Base-by-base conservation (phyloP, 192 early-diverging fungal genomes). In the Entomortierella parvispora region DNA sequence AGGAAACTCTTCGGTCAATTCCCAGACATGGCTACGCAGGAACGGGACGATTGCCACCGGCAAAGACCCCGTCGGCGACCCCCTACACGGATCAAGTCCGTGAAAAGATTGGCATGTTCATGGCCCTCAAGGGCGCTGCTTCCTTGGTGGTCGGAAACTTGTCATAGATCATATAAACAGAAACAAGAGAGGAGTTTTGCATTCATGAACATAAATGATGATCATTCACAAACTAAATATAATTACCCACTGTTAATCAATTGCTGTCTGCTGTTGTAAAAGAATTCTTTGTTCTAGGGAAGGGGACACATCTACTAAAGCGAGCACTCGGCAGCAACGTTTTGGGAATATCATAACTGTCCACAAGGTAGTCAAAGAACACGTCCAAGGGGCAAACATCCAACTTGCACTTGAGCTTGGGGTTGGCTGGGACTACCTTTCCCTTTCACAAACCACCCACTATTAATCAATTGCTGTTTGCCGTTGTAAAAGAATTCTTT, bases 381-480 rank as follows among this genome's bases (percentile, higher is more conserved):
- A 32, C 52, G 23, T 65, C 51, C 22, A 54, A n/a, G 1, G 51
- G 52, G 40, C 62, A 65, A 0, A 51, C 62, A 43, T 52, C 62
- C 2, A 54, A 32, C 9, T 49, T 54, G 20, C 62, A 65, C 12
- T 45, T 45, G 29, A 65, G 23, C 17, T 54, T 54, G 37, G 37
- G 23, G 29, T 65, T 31, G 0, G 62, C 62, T 18, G 62, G 62
- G 4, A 65, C 51, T 7, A 83, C 66, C 34, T 85, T 49, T 15
- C 87, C 87, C 44, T 89, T 84, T 69, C 84, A 86, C 18, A 89
- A n/a, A n/a, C n/a, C n/a, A n/a, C n/a, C n/a, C n/a, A n/a, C n/a
- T n/a, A n/a, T n/a, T n/a, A n/a, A n/a, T n/a, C n/a, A n/a, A n/a
- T n/a, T n/a, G n/a, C n/a, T n/a, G n/a, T n/a, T n/a, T n/a, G n/a